Evolutionary conservation across 1,284 basidiomycete genomes (phyloP), one percentile per base, ranked within the genome.

Genomic region (Ustilago trichophora): DNA sequence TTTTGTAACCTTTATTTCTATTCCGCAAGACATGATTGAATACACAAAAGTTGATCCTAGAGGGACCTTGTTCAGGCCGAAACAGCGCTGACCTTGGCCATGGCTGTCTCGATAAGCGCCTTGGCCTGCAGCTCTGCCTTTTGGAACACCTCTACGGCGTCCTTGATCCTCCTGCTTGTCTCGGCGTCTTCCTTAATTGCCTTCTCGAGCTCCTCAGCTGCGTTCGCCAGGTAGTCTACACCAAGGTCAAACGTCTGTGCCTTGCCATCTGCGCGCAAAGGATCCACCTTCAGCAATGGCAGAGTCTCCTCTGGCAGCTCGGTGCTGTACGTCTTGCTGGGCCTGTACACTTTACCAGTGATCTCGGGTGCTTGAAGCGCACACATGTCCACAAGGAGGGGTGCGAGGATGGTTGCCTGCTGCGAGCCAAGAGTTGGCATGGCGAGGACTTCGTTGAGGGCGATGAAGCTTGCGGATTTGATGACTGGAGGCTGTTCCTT

Each of bases 381-480:
- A 29, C 51, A 53, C 62, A 65, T 65, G 50, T 65, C 50, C 15
- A 24, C 35, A 5, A 65, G 42, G 2, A 47, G 53, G 4, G 62
- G 62, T 1, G 62, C 62, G 10, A 65, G 50, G 33, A 65, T 54
- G 25, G 62, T 58, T 4, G 54, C 40, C 36, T 65, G 62, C 34
- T 65, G 62, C 11, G 54, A 18, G n/a, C 62, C 62, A 12, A 65
- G 34, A 33, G 42, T 42, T 5, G 62, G 51, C 62, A 58, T 58
- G 19, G 62, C 62, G 8, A 65, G 44, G 10, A 58, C 62, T 19
- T 65, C 55, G 55, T 65, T 65, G 3, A 65, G 18, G 12, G 54
- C 62, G 25, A 65, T 58, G 37, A 58, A 65, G 11, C 33, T 40
- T 3, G 62, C 62, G 6, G 50, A 16, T 24, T 65, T 65, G 62